Evolutionary conservation across 306 rosid genomes (phyloP).

Genomic region (Malus fusca): DNA sequence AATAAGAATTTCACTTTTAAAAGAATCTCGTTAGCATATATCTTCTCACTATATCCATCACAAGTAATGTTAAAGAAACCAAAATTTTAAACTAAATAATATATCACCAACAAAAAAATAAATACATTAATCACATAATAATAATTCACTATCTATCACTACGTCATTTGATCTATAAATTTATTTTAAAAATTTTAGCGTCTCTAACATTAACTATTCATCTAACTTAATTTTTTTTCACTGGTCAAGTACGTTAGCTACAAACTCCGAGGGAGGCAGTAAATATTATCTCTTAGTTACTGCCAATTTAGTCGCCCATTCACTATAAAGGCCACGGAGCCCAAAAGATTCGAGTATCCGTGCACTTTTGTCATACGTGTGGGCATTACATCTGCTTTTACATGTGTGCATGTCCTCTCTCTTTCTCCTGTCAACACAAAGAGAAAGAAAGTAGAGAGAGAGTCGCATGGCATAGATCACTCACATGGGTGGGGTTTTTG

Average conservation of each 20-base stretch:
- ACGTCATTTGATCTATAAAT: too few species aligned
- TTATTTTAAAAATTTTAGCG: rapidly evolving
- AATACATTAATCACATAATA: too few species aligned
- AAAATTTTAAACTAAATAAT: too few species aligned
- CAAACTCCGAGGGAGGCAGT: constrained; percentile 30
- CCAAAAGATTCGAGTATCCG: constrained; percentile 62
- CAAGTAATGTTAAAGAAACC: rapidly evolving
- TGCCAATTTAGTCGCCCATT: constrained; percentile 3
- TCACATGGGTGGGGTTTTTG: constrained; percentile 61
- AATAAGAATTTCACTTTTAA: too few species aligned
- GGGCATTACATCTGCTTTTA: constrained; percentile 48
- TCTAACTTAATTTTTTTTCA: not conserved
- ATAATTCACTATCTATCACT: too few species aligned
- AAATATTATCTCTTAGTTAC: not conserved
- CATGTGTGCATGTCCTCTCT: constrained; percentile 37
- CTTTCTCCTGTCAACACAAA: constrained; percentile 15
- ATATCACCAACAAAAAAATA: rapidly evolving
- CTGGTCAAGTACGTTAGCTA: not conserved
- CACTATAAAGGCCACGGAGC: constrained; percentile 25
- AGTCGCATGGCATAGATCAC: constrained; percentile 19
- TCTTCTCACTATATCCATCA: too few species aligned
- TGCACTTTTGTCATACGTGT: constrained; percentile 78
- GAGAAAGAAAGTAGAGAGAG: constrained; percentile 6
- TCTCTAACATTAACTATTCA: not conserved
- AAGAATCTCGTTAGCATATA: too few species aligned